Base-by-base conservation (phyloP, 2,329 filamentous ascomycete species). In the Botrytis aclada region DNA sequence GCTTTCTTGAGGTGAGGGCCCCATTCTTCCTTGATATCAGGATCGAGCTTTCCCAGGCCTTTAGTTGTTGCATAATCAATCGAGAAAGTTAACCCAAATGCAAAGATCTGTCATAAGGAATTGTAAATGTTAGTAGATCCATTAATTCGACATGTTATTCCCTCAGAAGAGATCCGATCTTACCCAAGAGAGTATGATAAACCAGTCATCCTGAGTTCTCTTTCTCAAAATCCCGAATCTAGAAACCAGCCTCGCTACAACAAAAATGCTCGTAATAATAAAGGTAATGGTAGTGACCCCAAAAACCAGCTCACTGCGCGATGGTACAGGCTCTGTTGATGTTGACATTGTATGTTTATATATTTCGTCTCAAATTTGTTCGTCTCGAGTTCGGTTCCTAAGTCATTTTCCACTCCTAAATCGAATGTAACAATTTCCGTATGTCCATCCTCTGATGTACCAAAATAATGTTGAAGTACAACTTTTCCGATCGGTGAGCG, bases 171-270 rank as follows among this genome's bases (percentile, higher is more conserved):
- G 29, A 37, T 41, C n/a, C 25, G 16, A 56, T 56, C 78, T 72
- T 69, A 89, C 82, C 95, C 94, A 97, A 72, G 94, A 93, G 58
- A 93, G 76, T 18, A 94, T 82, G 82, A 97, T 96, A 78, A 93
- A 88, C 82, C 90, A 92, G 84, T 97, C 95, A 82, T 97, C 94
- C 84, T 88, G 88, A 72, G 87, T 89, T 69, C 94, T 83, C 71
- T 87, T 90, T 77, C 88, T 89, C 72, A 97, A 91, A 67, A 98
- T 90, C 64, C 87, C 88, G 67, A 88, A 85, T 41, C 94, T 88
- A 74, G 92, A 94, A 60, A 93, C 83, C 77, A 97, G 85, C 71
- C 95, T 90, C 51, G 93, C 87, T 60, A 86, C 85, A 77, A 97
- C 93, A 80, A 97, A 95, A 71, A 92, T 79, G 56, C 91, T 91